Base-by-base conservation (phyloP, 352 stramenopile species). In the Phytophthora tubulina region DNA sequence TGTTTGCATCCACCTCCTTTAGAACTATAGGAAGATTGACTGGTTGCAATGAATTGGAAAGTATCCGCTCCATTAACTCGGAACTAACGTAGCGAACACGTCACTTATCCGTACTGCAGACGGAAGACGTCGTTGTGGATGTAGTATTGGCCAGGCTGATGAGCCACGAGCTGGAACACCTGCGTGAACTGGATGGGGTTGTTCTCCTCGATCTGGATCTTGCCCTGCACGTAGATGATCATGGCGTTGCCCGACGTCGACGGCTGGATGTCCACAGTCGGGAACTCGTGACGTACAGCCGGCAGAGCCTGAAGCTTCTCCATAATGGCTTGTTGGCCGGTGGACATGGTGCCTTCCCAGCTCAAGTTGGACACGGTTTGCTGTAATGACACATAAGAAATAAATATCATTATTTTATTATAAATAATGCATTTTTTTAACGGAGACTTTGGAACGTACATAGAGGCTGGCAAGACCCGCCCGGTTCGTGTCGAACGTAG, bases 71-170 rank as follows among this genome's bases (percentile, higher is more conserved):
- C 35, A 46, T 52, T 38, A 41, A 61, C 54, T 63, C 32, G 55
- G n/a, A 61, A 49, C 66, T 66, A 72, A 63, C 55, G 42, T 59
- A 66, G 39, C 17, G 41, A 57, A n/a, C 44, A 35, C 8, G 31
- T 58, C 48, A 61, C 63, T 89, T 98, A 97, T 75, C 94, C 97
- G 82, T 99, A 99, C 81, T 98, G 98, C 67, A 99, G 89, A 84
- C 97, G 91, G 86, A 99, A 99, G 44, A 99, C 80, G 78, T 98
- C 92, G 84, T 99, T 99, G 78, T 99, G 95, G 54, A 99, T 97
- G 85, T 99, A 99, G 84, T 99, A 99, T 74, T 96, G 81, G 53
- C 93, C 94, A 7, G 91, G 94, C 54, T 88, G 90, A 56, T 97
- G 94, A 27, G 90, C 87, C 42, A 99, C 95, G 48, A 99, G 86